Percentiles rank a stretch among this genome's conserved stretches.
These are phyloP conservation scores for Penicillium occitanis DNA, from an alignment of 2,329 filamentous ascomycete genomes.

Conservation along the genomic window DNA sequence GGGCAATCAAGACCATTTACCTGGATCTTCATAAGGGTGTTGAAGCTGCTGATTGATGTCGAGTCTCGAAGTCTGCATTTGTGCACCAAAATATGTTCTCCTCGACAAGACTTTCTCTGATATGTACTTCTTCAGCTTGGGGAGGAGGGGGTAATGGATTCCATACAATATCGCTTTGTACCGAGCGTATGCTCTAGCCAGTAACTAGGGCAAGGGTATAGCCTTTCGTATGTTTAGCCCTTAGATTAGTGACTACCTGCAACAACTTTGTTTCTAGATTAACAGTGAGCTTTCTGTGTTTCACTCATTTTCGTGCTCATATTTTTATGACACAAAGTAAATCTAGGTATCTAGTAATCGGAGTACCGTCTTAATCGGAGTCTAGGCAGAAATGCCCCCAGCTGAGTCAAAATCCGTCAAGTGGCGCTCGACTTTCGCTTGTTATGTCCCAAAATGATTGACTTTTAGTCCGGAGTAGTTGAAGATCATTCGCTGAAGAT, in stretches of 20 bases:
- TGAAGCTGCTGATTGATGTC: not conserved
- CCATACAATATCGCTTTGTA: not conserved
- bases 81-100: no score
- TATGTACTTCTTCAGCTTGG: not conserved
- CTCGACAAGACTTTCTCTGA: not conserved
- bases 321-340: not conserved
- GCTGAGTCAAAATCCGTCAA: not conserved
- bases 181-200: not conserved
- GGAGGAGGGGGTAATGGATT: not conserved
- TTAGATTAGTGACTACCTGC: not conserved
- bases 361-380: not conserved
- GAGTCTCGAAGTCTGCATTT: no score
- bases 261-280: not conserved
- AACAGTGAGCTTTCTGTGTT: not conserved
- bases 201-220: not conserved
- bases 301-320: not conserved
- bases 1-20: not conserved
- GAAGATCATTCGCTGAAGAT: not conserved
- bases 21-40: not conserved
- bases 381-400: not conserved
- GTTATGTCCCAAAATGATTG: not conserved
- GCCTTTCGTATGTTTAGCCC: not conserved
- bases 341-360: not conserved
- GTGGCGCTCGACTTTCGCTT: not conserved
- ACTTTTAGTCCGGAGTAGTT: not conserved